Conservation (phyloP, 257 asterid species). For the Lithospermum erythrorhizon region DNA sequence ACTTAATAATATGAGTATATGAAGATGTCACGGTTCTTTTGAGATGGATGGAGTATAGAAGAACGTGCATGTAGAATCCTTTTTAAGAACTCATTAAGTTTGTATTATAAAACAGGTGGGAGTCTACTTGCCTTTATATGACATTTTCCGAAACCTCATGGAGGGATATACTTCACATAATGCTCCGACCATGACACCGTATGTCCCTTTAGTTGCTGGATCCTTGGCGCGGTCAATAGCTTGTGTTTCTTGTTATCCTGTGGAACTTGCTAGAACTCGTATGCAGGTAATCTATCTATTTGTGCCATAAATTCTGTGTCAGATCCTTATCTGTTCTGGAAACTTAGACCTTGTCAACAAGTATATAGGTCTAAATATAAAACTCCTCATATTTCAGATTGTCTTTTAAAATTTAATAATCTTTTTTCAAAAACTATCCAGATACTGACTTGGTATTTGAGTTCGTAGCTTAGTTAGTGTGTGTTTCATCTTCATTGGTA, state of each 20-base stretch:
- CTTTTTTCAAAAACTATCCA: too few species aligned
- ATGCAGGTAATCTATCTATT: slow-evolving; percentile 81
- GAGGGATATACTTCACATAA: slow-evolving; percentile 42
- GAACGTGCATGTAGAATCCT: neutral
- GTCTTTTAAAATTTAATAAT: too few species aligned
- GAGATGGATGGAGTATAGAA: neutral
- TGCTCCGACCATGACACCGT: slow-evolving; percentile 48
- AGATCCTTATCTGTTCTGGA: neutral
- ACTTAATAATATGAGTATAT: too few species aligned
- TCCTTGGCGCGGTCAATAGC: slow-evolving; percentile 83
- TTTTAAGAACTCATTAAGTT: neutral
- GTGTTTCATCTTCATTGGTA: too few species aligned
- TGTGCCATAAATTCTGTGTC: neutral
- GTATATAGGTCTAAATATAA: neutral
- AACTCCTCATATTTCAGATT: too few species aligned
- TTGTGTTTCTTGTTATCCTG: slow-evolving; percentile 76
- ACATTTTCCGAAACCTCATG: slow-evolving; percentile 59
- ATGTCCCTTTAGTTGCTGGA: slow-evolving; percentile 75
- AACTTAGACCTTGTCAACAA: too few species aligned
- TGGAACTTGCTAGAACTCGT: slow-evolving; percentile 89
- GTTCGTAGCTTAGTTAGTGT: too few species aligned
- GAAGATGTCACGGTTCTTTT: neutral
- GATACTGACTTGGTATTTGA: too few species aligned
- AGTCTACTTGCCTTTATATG: slow-evolving; percentile 84
- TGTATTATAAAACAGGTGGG: slow-evolving; percentile 49